Evolutionary conservation across 2,329 filamentous ascomycete species (phyloP), one percentile per base, ranked within the genome.

Genomic region (Zymoseptoria passerinii): DNA sequence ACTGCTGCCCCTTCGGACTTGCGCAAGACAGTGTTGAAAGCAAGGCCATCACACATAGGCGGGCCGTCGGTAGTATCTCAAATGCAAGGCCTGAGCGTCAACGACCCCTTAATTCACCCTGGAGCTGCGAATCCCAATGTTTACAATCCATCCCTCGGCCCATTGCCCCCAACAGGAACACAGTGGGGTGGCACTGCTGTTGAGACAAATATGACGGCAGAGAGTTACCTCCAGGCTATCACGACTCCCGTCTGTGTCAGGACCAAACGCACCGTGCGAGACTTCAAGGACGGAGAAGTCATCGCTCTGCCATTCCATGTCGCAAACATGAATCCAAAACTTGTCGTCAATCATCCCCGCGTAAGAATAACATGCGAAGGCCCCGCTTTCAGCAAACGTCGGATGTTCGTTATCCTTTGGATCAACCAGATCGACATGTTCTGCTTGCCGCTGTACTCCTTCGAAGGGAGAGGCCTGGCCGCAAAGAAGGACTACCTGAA

Each of bases 341-440:
- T 60, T 40, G 50, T 48, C 18, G 55, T 18, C 2, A 48, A 60
- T 20, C 2, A 44, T 2, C 8, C 7, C 1, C 52, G 58, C 18
- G 19, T 62, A 1, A 52, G 20, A 2, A 48, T 48, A 8, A 62
- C 61, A 2, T 29, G 48, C 19, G 54, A 57, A 10, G 63, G 63
- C 10, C 57, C 55, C 1, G 59, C 57, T 1, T 63, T 62, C 58
- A 59, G 56, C 10, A 65, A 65, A 52, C 61, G 61, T 4, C 57
- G 64, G 6, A 64, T 66, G 61, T 28, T 65, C 9, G 52, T 64
- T 28, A 53, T 66, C 1, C 29, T 65, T n/a, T 61, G 56, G 50
- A 52, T 58, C 8, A 50, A 64, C 52, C 13, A 52, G 18, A 28
- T 52, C 20, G 60, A 59, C 19, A 40, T 63, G 48, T 60, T 57